phyloP scores from a whole-genome alignment of 805 yeast species.

The Metschnikowia corniflorae region DNA sequence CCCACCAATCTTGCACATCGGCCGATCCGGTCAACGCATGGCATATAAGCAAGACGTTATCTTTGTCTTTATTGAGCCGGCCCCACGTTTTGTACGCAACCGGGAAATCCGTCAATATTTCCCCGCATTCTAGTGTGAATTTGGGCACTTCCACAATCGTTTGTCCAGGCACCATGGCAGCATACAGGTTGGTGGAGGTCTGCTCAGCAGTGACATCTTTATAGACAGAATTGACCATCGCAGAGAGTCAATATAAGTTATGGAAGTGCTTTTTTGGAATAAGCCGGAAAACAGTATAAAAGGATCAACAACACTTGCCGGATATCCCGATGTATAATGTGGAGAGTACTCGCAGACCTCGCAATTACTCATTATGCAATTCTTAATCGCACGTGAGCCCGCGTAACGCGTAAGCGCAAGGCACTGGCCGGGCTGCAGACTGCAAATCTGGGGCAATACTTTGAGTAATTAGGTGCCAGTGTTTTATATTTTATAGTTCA shows the following conservation, averaged over 20 bases:
- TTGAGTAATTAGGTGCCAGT: not conserved
- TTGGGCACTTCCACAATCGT: slow-evolving; percentile 73
- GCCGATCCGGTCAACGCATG: slow-evolving; percentile 96
- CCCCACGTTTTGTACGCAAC: slow-evolving; percentile 98
- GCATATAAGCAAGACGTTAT: slow-evolving; percentile 84
- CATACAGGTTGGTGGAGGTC: slow-evolving; percentile 58
- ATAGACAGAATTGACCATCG: slow-evolving; percentile 17
- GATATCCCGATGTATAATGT: too few relatives aligned
- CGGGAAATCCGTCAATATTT: slow-evolving; percentile 66
- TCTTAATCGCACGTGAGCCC: slow-evolving; percentile 13
- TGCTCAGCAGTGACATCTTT: slow-evolving; percentile 44
- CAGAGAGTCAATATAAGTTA: too few relatives aligned
- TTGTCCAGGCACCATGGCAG: slow-evolving; percentile 71
- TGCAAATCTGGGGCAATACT: not conserved
- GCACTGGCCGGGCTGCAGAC: too few relatives aligned
- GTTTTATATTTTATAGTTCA: too few relatives aligned
- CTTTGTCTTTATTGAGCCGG: slow-evolving; percentile 58
- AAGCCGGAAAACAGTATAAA: too few relatives aligned
- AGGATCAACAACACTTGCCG: too few relatives aligned
- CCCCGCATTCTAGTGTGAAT: slow-evolving; percentile 78
- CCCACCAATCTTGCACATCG: slow-evolving; percentile 99
- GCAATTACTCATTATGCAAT: slow-evolving; percentile 13
- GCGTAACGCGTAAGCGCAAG: too few relatives aligned
- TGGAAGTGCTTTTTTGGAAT: not conserved
- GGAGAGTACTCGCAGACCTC: too few relatives aligned